Conservation (phyloP, 225 moss, liverwort and hornwort species). For the Climacium dendroides region DNA sequence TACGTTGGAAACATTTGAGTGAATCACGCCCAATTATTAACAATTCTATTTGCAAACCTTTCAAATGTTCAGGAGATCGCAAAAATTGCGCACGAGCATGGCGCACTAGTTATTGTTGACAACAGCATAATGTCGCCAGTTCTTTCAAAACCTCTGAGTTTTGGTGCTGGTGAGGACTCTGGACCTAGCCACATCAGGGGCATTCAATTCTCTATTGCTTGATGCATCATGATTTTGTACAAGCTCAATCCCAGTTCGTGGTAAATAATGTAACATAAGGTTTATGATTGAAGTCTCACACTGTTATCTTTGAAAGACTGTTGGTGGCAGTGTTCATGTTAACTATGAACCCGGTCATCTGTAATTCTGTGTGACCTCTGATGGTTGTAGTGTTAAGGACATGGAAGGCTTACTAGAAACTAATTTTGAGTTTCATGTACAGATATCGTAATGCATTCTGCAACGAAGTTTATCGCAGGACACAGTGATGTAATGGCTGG, state of each 20-base stretch:
- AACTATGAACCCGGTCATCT: neutral
- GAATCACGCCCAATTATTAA: neutral
- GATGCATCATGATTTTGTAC: neutral
- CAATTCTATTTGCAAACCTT: neutral
- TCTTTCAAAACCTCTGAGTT: slow-evolving; percentile 65
- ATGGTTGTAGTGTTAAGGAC: neutral
- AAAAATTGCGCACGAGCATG: slow-evolving; percentile 59
- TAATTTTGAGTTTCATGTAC: neutral
- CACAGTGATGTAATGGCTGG: slow-evolving; percentile 97
- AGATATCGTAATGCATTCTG: slow-evolving; percentile 94
- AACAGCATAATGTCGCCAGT: slow-evolving; percentile 96
- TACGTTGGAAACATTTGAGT: neutral
- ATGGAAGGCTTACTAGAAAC: neutral
- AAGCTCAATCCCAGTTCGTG: neutral
- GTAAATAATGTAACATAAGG: neutral
- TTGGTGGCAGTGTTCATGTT: neutral
- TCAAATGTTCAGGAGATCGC: slow-evolving; percentile 34
- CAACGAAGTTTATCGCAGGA: slow-evolving; percentile 86
- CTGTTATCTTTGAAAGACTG: neutral
- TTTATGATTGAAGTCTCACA: neutral
- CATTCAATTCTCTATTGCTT: neutral
- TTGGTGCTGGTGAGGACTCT: slow-evolving; percentile 66
- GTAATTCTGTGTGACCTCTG: neutral
- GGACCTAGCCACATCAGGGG: neutral
- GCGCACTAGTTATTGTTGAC: slow-evolving; percentile 75